phyloP scores from a whole-genome alignment of 139 green algal genomes.

The Chlorella sp. region DNA sequence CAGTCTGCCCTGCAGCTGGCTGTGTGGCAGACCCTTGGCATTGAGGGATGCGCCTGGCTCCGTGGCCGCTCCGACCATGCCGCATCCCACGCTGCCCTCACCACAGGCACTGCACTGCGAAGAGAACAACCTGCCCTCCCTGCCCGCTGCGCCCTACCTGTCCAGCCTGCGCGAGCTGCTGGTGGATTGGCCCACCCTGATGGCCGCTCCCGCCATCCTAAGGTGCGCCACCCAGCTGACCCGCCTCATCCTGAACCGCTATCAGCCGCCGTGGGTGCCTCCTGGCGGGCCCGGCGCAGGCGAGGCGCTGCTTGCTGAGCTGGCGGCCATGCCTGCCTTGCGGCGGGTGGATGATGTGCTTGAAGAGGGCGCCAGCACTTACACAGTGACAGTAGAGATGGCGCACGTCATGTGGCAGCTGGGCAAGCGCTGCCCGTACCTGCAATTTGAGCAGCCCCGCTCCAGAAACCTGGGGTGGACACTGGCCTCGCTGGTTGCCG shows the following conservation, averaged over 20 bases:
- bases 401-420: constrained; percentile 28
- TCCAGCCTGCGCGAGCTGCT: constrained; percentile 2
- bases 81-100: no score
- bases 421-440: constrained; percentile 1
- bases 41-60: no score
- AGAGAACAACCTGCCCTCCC: background rate
- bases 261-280: background rate
- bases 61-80: no score
- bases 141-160: constrained; percentile 4
- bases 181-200: constrained; percentile 2
- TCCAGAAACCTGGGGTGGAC: no score
- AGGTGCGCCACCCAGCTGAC: background rate
- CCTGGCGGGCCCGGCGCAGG: background rate
- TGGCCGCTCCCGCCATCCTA: background rate
- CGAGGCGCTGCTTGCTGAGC: constrained; percentile 7
- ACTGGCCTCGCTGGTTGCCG: no score
- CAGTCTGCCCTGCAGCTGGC: no score
- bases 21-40: no score
- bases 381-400: background rate
- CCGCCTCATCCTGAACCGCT: background rate
- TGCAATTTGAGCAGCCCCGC: background rate
- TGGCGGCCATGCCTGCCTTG: background rate
- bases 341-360: background rate
- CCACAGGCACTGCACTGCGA: constrained; percentile 13
- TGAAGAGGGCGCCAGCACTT: background rate